Base-by-base conservation (phyloP, 805 yeast species). In the Pichia cabralensis region DNA sequence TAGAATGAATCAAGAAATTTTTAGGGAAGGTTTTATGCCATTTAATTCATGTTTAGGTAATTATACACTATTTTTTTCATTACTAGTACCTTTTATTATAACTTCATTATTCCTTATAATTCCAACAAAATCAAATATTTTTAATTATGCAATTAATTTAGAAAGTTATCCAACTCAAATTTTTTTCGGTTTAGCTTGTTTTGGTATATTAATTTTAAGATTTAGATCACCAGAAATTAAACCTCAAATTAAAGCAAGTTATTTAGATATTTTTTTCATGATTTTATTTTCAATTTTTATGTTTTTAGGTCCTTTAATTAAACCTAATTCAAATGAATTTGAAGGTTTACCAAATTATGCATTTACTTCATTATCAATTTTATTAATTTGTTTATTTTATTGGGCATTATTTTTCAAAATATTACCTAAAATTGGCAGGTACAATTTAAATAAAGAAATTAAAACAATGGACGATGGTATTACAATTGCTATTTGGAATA, bases 131-230 rank as follows among this genome's bases (percentile, higher is more conserved):
- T 74, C 69, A 1, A 71, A 69, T 45, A 58, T 70, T 14, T 72
- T 71, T 46, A 65, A 65, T 37, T 72, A 68, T 39, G 62, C 72
- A 32, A 65, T 72, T 22, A 62, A 69, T 21, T 49, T 69, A 36
- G 79, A 72, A 44, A 64, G 74, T 16, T 71, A 68, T 36, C 74
- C 74, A 11, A 53, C 54, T 11, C 73, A 69, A 42, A 41, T 69
- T 0, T 75, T 75, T 38, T 54, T 71, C 13, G 64, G 68, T 0
- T 52, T 76, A 13, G 65, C 71, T 1, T 73, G 79, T 1, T 39
- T 71, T 8, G 88, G 86, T 0, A 48, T 79, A 0, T 67, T 76
- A 29, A 58, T 78, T 9, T 51, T 75, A 14, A 60, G 83, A 39
- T 56, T 69, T 28, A 58, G 74, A 34, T 61, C 68, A 32, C 74